Base-by-base conservation (phyloP, 495 filamentous ascomycete species). In the Aspergillus bertholletiae region DNA sequence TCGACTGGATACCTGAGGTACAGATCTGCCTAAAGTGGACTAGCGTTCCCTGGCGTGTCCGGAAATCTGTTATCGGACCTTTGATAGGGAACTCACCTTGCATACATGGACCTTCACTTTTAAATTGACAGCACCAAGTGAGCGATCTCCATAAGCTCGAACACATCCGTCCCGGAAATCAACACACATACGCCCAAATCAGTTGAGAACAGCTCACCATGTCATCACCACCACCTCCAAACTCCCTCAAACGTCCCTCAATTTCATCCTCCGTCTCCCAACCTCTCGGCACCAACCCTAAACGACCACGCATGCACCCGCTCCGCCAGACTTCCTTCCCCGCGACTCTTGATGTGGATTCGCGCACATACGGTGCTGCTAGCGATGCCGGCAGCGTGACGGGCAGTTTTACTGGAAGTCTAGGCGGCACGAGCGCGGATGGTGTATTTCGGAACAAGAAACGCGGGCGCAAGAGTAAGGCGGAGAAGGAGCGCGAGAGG, bases 321-420 rank as follows among this genome's bases (percentile, higher is more conserved):
- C 86, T 96, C 18, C 88, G 92, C 26, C 90, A 96, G 63, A 94
- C 92, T 46, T 93, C 92, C 0, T 96, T 95, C 69, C 88, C 90
- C 0, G 88, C 83, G 4, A 68, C 64, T 23, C 64, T 79, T 28
- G 69, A 76, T 44, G 65, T 60, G 5, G 67, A 68, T 61, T 75
- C 77, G 34, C 82, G 87, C 54, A 87, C 85, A 8, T 88, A 89
- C 3, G 86, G 81, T 21, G 79, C 83, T 6, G 80, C 83, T 15
- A 87, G 86, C 61, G 80, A 83, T 53, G 80, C 84, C 54, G 85
- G 84, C n/a, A 77, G 82, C 49, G 82, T 89, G 1, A 88, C 85
- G 41, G 88, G 85, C 43, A 86, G 76, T 53, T 76, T 74, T 45
- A 80, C 77, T 2, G 76, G 79, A 21, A 78, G 75, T 54, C 48